Evolutionary conservation across 1,284 basidiomycete genomes (phyloP), one percentile per base, ranked within the genome.

Genomic region (Ceratobasidium sp.): DNA sequence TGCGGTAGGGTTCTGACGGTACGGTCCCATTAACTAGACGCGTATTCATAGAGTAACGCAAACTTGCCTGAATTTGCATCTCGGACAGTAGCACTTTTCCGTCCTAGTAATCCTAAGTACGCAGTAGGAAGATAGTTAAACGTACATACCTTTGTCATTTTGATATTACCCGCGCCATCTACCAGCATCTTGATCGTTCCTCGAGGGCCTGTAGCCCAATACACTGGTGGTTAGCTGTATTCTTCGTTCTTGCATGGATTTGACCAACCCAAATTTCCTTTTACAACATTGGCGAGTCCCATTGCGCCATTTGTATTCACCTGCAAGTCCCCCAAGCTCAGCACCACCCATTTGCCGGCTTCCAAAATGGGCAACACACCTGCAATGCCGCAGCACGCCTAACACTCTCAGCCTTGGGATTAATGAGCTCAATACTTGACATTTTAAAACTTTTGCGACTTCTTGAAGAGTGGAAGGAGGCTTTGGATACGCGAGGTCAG

Each of bases 101-200:
- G 80, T 99, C 97, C 83, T 85, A 73, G 0, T 4, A 39, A 46
- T 26, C 28, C 46, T 32, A 28, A 36, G 45, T 32, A 32, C 14
- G 2, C 32, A 50, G 30, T 71, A 39, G 73, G 28, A 9, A 43
- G 52, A 50, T 45, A 45, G 36, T 36, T 48, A 48, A 16, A 18
- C 14, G 4, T 45, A 62, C 80, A 67, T 67, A 83, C 84, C 85
- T 99, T 99, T 77, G 97, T 99, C 94, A 99, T 97, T 87, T 98
- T 99, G 82, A 99, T 96, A 85, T 97, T 95, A 16, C 97, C 97
- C n/a, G 96, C 87, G 73, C 97, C 97, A 82, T 99, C 97, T 58
- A 99, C 97, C 57, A 99, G 90, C 96, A 99, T 98, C 86, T 99
- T 99, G 77, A 98, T 88, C 2, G 97, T 98, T 74, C 96, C 96